Base-by-base conservation (phyloP, 2,329 filamentous ascomycete genomes). In the Amauroascus niger region DNA sequence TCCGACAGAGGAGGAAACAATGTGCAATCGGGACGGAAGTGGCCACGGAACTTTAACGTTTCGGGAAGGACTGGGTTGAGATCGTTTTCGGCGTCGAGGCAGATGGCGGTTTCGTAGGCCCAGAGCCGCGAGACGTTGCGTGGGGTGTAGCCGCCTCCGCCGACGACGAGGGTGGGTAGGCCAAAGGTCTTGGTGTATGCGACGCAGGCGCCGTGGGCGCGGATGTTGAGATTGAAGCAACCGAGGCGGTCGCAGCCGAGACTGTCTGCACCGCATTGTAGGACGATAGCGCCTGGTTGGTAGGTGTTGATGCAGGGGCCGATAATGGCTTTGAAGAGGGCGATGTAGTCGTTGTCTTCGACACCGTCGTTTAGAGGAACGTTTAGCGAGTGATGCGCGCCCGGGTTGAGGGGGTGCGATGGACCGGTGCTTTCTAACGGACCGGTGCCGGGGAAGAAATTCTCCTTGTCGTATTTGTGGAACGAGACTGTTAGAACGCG, bases 191-290 rank as follows among this genome's bases (percentile, higher is more conserved):
- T 97, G 69, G 90, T 88, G 63, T 86, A 96, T 48, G 84, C 82
- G 55, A 96, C 88, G 68, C 93, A 98, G 59, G 85, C 84, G 51
- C 89, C 91, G 71, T 98, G 93, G 13, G 90, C 91, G 67, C 88
- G 84, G 56, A 98, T 93, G 68, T 95, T 94, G 56, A 98, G 81
- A 67, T 97, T 98, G 78, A 98, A 98, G 59, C 89, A 86, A 47
- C 93, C 93, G 0, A 98, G 80, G 20, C 93, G 81, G 71, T 98
- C 93, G 58, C 93, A 91, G 37, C 90, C 91, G 0, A 98, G 79
- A 39, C 87, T 94, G 74, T 98, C 93, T 43, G 91, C 93, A 55
- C 93, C 93, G 66, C 93, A 97, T 70, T 98, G 93, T 1, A 98
- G 77, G 6, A 94, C 91, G 63, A 98, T 95, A 43, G 88, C 91